Evolutionary conservation across 768 basidiomycete genomes (phyloP).

Genomic region (Suillus luteus): DNA sequence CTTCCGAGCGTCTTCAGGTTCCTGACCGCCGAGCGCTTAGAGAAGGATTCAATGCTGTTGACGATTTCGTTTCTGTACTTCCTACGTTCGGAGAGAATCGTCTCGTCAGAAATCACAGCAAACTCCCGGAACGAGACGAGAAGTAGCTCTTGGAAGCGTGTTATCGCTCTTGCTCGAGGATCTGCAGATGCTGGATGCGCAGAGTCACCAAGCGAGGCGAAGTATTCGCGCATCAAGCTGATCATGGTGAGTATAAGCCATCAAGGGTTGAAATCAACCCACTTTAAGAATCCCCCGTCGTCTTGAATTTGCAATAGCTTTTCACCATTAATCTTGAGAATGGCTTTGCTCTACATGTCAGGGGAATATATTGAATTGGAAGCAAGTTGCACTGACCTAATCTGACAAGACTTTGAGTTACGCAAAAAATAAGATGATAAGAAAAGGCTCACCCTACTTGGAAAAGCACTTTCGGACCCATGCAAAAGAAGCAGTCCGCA

Average conservation of each 20-base stretch:
- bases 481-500: constrained; percentile 97
- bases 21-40: constrained; percentile 87
- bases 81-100: constrained; percentile 83
- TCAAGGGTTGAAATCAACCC: constrained; percentile 22
- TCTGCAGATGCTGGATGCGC: constrained; percentile 90
- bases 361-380: constrained; percentile 9
- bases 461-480: constrained; percentile 98
- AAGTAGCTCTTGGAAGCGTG: constrained; percentile 95
- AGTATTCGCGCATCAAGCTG: constrained; percentile 95
- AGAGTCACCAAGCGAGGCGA: constrained; percentile 88
- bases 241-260: background rate
- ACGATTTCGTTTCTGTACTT: constrained; percentile 89
- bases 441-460: constrained; percentile 79
- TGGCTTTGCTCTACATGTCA: constrained; percentile 54
- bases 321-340: constrained; percentile 97
- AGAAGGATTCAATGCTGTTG: constrained; percentile 90
- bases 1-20: constrained; percentile 79
- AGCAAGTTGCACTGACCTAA: constrained; percentile 48
- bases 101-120: constrained; percentile 93
- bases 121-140: constrained; percentile 98
- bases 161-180: constrained; percentile 89
- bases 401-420: constrained; percentile 35
- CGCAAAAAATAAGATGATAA: constrained; percentile 5
- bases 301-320: constrained; percentile 91
- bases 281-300: constrained; percentile 97